Conservation (phyloP, 148 eudicot species). For the Cornus kousa region DNA sequence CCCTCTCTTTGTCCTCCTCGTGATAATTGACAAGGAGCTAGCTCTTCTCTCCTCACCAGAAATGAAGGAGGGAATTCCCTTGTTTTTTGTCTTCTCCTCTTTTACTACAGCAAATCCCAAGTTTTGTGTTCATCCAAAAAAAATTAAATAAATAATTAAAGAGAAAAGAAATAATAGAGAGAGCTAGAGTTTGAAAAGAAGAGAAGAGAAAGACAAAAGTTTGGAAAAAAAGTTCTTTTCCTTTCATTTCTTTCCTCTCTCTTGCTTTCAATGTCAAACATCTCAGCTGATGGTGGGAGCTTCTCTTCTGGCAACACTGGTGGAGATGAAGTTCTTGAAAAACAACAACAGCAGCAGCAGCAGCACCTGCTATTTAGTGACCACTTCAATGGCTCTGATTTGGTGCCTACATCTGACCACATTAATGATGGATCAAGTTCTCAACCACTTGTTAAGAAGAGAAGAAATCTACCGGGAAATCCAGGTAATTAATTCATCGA, state of each 20-base stretch:
- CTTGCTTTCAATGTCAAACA: constrained; percentile 11
- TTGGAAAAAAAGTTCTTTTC: background rate
- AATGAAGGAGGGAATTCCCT: constrained; percentile 11
- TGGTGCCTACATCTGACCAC: background rate
- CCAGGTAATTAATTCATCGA: constrained; percentile 4
- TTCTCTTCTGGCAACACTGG: constrained; percentile 16
- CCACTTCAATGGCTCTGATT: constrained; percentile 2
- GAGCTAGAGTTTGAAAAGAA: background rate
- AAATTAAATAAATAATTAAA: background rate
- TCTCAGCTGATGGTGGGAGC: constrained; percentile 18
- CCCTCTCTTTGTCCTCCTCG: background rate
- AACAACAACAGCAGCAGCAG: background rate
- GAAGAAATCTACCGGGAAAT: constrained; percentile 15
- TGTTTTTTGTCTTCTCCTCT: constrained; percentile 8
- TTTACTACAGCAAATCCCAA: constrained; percentile 1
- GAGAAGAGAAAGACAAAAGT: background rate
- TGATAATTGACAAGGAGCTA: background rate
- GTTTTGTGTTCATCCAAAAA: constrained; percentile 1
- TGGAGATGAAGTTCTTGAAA: background rate
- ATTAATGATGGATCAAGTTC: background rate
- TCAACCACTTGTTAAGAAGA: constrained; percentile 1
- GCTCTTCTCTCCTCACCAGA: background rate
- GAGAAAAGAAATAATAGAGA: background rate
- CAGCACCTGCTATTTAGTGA: too few relatives aligned
- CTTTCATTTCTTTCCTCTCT: too few relatives aligned